Evolutionary conservation across 306 rosid genomes (phyloP).

Genomic region (Crataegus laevigata): DNA sequence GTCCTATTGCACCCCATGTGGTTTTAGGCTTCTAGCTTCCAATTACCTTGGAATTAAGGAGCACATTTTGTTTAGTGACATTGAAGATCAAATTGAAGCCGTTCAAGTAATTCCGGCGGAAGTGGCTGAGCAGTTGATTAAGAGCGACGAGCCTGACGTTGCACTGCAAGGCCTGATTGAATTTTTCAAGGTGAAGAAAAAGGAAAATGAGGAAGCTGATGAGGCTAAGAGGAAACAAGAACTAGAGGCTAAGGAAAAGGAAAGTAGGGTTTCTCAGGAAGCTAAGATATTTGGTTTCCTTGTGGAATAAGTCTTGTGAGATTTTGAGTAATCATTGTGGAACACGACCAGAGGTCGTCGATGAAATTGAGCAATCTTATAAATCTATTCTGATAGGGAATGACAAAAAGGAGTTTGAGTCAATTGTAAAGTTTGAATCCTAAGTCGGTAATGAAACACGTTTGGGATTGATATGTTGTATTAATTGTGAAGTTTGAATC

Average conservation of each 20-base stretch:
- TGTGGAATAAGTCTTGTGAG: no score
- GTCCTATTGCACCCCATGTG: constrained; percentile 42
- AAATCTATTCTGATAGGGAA: no score
- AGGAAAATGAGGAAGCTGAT: constrained; percentile 19
- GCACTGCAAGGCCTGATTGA: constrained; percentile 14
- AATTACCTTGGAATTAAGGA: constrained; percentile 35
- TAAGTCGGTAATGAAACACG: no score
- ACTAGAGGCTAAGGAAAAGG: constrained; percentile 5
- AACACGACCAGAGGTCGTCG: no score
- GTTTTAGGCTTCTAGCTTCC: constrained; percentile 21
- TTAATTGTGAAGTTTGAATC: no score
- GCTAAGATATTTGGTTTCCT: no score
- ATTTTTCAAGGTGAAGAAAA: constrained; percentile 17
- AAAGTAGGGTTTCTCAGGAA: background rate
- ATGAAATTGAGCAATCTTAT: no score
- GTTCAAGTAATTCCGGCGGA: constrained; percentile 33
- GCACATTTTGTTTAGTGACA: constrained; percentile 15
- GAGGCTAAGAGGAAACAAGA: background rate
- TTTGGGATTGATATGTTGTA: no score
- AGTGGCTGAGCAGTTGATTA: constrained; percentile 30
- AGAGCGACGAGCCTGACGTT: constrained; percentile 5
- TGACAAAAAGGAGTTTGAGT: no score
- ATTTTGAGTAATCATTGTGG: no score
- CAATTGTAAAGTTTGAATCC: no score
- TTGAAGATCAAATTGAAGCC: constrained; percentile 8